Evolutionary conservation across 108 stramenopile species (phyloP).

Genomic region (Cyclostephanos invisitatus): DNA sequence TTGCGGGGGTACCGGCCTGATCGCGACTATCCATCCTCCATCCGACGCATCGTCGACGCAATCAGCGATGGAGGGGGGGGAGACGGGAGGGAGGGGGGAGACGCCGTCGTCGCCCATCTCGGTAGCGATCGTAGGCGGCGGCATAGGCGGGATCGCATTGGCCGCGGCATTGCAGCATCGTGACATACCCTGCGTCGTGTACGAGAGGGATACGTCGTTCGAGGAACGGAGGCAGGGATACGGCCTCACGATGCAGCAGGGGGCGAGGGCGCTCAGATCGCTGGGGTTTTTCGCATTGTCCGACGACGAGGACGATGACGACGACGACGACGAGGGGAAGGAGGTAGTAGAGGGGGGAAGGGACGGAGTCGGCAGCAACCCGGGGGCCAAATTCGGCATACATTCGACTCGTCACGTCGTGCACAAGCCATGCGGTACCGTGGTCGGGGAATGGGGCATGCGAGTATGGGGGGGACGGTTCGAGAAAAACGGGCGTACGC

Average conservation of each 20-base stretch:
- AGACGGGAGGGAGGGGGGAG: neutral
- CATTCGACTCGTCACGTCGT: slow-evolving; percentile 80
- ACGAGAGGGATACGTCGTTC: slow-evolving; percentile 79
- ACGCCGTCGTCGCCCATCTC: slow-evolving; percentile 13
- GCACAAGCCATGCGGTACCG: slow-evolving; percentile 69
- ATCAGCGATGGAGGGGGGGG: neutral
- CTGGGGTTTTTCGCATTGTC: slow-evolving; percentile 56
- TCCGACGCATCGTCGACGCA: neutral
- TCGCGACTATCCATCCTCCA: slow-evolving; percentile 6
- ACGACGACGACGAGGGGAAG: neutral
- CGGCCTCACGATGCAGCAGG: slow-evolving; percentile 92
- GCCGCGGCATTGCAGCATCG: slow-evolving; percentile 83
- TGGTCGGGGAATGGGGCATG: slow-evolving; percentile 86
- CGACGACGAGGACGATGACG: slow-evolving; percentile 21
- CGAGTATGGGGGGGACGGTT: slow-evolving; percentile 65
- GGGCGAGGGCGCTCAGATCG: slow-evolving; percentile 62
- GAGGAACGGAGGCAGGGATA: slow-evolving; percentile 79
- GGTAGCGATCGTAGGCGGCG: slow-evolving; percentile 84
- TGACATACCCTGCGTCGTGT: slow-evolving; percentile 64
- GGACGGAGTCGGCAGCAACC: neutral
- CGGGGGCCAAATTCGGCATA: slow-evolving; percentile 45
- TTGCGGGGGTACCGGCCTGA: slow-evolving; percentile 52
- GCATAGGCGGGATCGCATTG: slow-evolving; percentile 82
- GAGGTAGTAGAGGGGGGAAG: neutral
- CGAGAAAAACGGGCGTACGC: slow-evolving; percentile 42